Conservation (phyloP, 2,329 filamentous ascomycete genomes). For the Ophiostoma piceae region DNA sequence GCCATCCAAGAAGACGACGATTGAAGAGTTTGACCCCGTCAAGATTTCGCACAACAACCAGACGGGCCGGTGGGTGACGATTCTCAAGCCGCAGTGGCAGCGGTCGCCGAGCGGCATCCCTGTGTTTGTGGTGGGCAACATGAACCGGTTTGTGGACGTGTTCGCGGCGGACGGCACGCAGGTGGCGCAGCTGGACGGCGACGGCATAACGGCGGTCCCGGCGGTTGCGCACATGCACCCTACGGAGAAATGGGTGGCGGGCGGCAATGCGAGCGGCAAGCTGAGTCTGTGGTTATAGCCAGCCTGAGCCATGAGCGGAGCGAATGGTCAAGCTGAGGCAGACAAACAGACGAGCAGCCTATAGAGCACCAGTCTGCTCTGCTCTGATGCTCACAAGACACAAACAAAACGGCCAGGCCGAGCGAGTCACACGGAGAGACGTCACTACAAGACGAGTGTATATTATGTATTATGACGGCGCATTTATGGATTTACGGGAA, state of each 20-base stretch:
- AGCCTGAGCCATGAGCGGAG: background rate
- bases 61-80: slow-evolving; percentile 90
- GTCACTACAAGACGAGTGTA: background rate
- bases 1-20: slow-evolving; percentile 34
- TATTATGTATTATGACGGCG: slow-evolving; percentile 13
- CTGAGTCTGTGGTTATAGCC: slow-evolving; percentile 78
- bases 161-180: slow-evolving; percentile 73
- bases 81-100: slow-evolving; percentile 81
- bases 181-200: slow-evolving; percentile 78
- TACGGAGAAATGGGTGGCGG: slow-evolving; percentile 82
- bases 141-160: slow-evolving; percentile 95
- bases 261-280: slow-evolving; percentile 87
- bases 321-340: background rate
- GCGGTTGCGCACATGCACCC: slow-evolving; percentile 89
- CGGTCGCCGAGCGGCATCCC: slow-evolving; percentile 67
- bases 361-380: no score
- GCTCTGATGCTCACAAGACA: no score
- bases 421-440: no score
- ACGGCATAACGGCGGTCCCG: slow-evolving; percentile 89
- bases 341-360: background rate
- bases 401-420: background rate
- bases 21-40: slow-evolving; percentile 59
- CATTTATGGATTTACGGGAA: background rate
- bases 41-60: slow-evolving; percentile 86
- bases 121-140: slow-evolving; percentile 89